Conservation (phyloP, 2,329 filamentous ascomycete genomes). For the Ophiostoma himal-ulmi region DNA sequence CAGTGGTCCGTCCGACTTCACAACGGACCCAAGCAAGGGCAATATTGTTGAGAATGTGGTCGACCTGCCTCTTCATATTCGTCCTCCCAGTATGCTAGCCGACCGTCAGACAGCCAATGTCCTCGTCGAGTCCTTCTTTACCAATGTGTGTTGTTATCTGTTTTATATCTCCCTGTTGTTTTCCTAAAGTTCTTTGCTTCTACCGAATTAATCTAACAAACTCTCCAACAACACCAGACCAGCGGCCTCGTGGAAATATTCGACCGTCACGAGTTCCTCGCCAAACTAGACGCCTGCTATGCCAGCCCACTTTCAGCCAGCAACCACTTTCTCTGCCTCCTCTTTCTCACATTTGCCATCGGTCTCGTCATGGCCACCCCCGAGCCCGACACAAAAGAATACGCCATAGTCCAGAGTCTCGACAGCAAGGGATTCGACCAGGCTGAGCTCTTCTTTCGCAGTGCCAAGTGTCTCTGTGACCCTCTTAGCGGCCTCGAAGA, state of each 20-base stretch:
- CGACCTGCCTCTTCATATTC: slow-evolving; percentile 40
- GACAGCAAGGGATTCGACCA: slow-evolving; percentile 44
- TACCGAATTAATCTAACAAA: background rate
- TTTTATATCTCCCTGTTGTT: background rate
- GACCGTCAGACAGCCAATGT: slow-evolving; percentile 46
- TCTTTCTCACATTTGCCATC: slow-evolving; percentile 59
- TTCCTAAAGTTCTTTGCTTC: background rate
- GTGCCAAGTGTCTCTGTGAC: slow-evolving; percentile 49
- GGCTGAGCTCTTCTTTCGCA: slow-evolving; percentile 58
- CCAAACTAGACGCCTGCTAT: slow-evolving; percentile 49
- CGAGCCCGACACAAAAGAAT: slow-evolving; percentile 43
- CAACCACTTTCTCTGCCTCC: slow-evolving; percentile 50
- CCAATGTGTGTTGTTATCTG: slow-evolving; percentile 42
- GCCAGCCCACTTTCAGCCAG: slow-evolving; percentile 46
- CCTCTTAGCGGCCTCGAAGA: slow-evolving; percentile 50
- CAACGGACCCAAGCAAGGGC: slow-evolving; percentile 53
- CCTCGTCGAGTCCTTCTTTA: slow-evolving; percentile 55
- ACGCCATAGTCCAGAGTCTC: slow-evolving; percentile 46
- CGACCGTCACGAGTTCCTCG: slow-evolving; percentile 45
- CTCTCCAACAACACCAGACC: slow-evolving; percentile 38
- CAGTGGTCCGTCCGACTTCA: slow-evolving; percentile 52
- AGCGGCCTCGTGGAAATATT: slow-evolving; percentile 57
- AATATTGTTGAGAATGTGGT: slow-evolving; percentile 49
- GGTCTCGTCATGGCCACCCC: slow-evolving; percentile 55
- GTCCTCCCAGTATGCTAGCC: slow-evolving; percentile 49